Evolutionary conservation across 2,329 filamentous ascomycete genomes (phyloP).

Genomic region (Ophiocordyceps unilateralis): DNA sequence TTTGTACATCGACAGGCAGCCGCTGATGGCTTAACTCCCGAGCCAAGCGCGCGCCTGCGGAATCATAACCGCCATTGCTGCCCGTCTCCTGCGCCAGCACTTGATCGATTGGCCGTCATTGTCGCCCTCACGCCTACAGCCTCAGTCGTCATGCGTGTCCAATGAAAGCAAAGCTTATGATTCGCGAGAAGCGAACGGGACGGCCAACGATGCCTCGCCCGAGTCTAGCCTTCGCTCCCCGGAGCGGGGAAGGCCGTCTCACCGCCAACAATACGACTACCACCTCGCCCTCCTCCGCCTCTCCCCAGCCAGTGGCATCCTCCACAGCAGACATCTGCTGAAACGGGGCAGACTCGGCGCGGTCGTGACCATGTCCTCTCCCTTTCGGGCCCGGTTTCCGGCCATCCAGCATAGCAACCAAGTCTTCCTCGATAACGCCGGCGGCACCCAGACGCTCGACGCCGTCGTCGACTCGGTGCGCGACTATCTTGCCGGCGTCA

Average conservation of each 20-base stretch:
- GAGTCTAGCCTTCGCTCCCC: not conserved
- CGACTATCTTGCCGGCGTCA: constrained; percentile 48
- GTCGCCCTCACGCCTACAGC: too few species aligned
- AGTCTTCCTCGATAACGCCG: constrained; percentile 63
- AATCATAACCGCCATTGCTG: too few species aligned
- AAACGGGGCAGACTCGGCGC: too few species aligned
- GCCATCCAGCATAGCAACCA: constrained; percentile 44
- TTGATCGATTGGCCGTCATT: too few species aligned
- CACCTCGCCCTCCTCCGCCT: not conserved
- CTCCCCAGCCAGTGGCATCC: too few species aligned
- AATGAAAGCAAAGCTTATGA: too few species aligned
- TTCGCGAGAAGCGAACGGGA: not conserved
- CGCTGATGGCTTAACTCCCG: not conserved
- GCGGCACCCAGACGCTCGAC: constrained; percentile 53
- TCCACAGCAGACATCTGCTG: not conserved
- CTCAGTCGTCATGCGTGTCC: too few species aligned
- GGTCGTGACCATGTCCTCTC: not conserved
- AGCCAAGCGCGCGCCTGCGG: too few species aligned
- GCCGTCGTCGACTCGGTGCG: constrained; percentile 48
- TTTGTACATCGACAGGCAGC: not conserved
- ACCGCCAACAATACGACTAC: not conserved
- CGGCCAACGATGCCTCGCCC: not conserved
- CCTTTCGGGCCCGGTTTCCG: constrained; percentile 42
- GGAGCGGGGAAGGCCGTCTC: not conserved
- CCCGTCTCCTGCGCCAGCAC: too few species aligned